Evolutionary conservation across 2,329 filamentous ascomycete genomes (phyloP).

Genomic region (Dryadomyces quercus-mongolicae): DNA sequence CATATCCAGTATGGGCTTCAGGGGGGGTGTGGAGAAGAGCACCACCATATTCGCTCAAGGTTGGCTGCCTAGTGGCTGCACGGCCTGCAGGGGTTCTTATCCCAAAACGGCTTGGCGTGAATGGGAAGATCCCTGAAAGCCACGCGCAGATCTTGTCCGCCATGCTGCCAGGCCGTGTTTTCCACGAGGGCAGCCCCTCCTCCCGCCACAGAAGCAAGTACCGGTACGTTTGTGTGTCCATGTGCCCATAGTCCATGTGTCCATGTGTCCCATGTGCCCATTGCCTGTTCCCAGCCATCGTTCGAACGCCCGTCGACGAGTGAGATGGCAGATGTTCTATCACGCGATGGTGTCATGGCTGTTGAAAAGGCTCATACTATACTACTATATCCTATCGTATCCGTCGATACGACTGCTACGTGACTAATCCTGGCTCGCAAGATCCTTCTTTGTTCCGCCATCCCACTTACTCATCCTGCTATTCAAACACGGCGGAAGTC

Average conservation of each 20-base stretch:
- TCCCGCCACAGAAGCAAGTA: constrained; percentile 1
- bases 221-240: not conserved
- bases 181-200: constrained; percentile 13
- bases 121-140: constrained; percentile 23
- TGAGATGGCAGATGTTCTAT: too few species aligned
- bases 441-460: not conserved
- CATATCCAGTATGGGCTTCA: not conserved
- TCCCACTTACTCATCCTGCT: not conserved
- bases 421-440: too few species aligned
- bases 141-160: constrained; percentile 26
- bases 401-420: too few species aligned
- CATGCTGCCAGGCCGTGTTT: constrained; percentile 15
- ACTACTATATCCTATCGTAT: too few species aligned
- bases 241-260: not conserved
- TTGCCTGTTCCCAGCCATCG: not conserved
- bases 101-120: constrained; percentile 17
- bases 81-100: constrained; percentile 15
- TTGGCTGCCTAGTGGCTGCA: constrained; percentile 3
- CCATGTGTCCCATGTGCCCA: not conserved
- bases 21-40: not conserved
- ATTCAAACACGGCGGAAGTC: not conserved
- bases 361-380: too few species aligned
- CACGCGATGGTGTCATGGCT: too few species aligned
- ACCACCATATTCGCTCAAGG: not conserved
- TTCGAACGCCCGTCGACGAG: too few species aligned